phyloP scores from a whole-genome alignment of 2,329 filamentous ascomycete species.

The Aspergillus viridinutans region DNA sequence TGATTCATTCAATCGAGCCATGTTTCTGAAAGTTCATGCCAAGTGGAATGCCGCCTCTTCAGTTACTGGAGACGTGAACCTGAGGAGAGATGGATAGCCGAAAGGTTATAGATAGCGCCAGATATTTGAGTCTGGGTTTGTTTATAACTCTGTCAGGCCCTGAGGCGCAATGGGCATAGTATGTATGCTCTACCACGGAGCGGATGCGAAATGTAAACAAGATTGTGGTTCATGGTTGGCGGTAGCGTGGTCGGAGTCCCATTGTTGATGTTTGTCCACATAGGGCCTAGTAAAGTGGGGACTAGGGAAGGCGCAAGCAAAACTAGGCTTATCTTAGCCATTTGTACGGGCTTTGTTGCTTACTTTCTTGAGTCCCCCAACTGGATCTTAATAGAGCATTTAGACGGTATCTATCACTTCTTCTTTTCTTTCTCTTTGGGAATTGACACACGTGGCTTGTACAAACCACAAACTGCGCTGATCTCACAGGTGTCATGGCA shows the following conservation, averaged over 20 bases:
- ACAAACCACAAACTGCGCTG: not conserved
- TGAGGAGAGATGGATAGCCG: not conserved
- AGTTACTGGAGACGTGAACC: not conserved
- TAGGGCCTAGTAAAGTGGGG: slow-evolving; percentile 24
- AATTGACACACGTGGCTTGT: not conserved
- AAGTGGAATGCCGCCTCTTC: not conserved
- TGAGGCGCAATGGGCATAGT: not conserved
- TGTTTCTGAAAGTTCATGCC: slow-evolving; percentile 20
- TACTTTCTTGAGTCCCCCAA: not conserved
- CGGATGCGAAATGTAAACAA: slow-evolving; percentile 11
- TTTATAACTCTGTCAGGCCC: not conserved
- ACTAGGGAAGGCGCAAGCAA: slow-evolving; percentile 4
- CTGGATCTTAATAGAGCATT: slow-evolving; percentile 1
- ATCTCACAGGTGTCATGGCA: slow-evolving; percentile 26
- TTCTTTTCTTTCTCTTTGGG: not conserved
- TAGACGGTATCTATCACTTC: not conserved
- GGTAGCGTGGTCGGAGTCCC: slow-evolving; percentile 8
- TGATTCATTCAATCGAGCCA: slow-evolving; percentile 49
- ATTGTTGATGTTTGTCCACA: slow-evolving; percentile 39
- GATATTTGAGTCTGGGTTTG: not conserved
- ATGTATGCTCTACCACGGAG: not conserved
- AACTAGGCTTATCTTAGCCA: not conserved
- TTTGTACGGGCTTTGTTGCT: not conserved
- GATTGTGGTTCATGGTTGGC: not conserved
- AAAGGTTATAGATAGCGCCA: not conserved